Conservation (phyloP, 768 basidiomycete genomes). For the Tricholoma terreum region DNA sequence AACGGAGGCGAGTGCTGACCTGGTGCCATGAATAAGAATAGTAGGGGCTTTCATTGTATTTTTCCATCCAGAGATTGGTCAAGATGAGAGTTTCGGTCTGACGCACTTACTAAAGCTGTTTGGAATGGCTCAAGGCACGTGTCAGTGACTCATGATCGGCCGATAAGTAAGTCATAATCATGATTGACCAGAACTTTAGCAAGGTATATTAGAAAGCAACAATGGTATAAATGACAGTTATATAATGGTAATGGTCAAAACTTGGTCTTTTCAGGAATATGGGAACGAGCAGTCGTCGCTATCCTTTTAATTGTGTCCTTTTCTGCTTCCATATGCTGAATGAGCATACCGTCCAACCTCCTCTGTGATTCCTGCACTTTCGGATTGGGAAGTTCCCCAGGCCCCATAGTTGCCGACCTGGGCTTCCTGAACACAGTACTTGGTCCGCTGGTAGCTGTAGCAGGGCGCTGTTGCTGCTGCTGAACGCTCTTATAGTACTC, state of each 20-base stretch:
- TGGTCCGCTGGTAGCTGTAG: constrained; percentile 6
- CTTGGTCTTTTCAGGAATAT: constrained; percentile 18
- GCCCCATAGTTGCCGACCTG: constrained; percentile 23
- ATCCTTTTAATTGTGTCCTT: constrained; percentile 78
- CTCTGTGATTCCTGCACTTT: constrained; percentile 55
- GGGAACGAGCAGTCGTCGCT: constrained; percentile 41
- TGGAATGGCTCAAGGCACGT: too few relatives aligned
- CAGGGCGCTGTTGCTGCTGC: constrained; percentile 29
- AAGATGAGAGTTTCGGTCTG: not conserved
- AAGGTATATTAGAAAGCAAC: constrained; percentile 24
- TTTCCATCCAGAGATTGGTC: constrained; percentile 31
- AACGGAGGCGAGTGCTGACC: constrained; percentile 40
- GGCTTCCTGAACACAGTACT: constrained; percentile 22
- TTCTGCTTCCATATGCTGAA: constrained; percentile 82
- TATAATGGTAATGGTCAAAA: constrained; percentile 11
- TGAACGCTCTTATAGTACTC: constrained; percentile 48
- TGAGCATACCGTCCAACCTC: constrained; percentile 75
- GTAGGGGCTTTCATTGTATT: constrained; percentile 37
- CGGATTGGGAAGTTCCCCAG: constrained; percentile 30
- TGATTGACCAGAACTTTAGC: not conserved
- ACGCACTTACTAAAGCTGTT: too few relatives aligned
- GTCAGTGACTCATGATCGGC: not conserved
- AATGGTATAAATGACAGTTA: constrained; percentile 19
- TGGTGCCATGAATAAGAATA: constrained; percentile 83
- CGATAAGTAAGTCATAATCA: not conserved